Conservation (phyloP, 108 stramenopile species). For the Skeletonema costatum region DNA sequence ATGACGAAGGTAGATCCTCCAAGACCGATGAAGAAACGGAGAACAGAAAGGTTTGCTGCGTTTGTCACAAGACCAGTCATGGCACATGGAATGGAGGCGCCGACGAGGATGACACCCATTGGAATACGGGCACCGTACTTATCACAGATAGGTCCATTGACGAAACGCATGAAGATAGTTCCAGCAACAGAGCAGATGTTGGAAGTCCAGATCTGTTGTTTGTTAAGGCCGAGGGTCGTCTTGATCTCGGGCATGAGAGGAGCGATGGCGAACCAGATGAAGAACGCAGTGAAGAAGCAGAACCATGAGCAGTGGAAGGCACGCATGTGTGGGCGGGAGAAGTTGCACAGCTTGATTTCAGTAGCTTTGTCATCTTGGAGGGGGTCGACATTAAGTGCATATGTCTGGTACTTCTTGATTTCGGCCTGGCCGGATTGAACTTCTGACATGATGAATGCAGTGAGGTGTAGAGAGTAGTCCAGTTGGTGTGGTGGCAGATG, state of each 20-base stretch:
- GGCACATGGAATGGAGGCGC: constrained; percentile 72
- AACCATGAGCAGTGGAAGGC: constrained; percentile 84
- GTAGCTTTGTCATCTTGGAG: constrained; percentile 70
- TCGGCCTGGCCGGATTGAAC: constrained; percentile 8
- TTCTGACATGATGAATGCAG: not conserved
- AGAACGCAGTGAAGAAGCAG: constrained; percentile 83
- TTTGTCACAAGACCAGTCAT: constrained; percentile 66
- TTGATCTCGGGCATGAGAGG: constrained; percentile 77
- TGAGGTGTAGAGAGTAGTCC: not conserved
- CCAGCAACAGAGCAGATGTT: constrained; percentile 69
- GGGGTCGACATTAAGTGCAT: constrained; percentile 71
- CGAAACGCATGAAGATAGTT: constrained; percentile 73
- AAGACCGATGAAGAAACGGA: constrained; percentile 77
- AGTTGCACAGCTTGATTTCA: constrained; percentile 64
- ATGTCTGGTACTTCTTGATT: constrained; percentile 66
- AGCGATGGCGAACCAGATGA: constrained; percentile 88
- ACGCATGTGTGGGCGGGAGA: constrained; percentile 81
- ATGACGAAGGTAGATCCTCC: constrained; percentile 73
- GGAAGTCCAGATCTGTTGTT: constrained; percentile 76
- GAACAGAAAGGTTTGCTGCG: constrained; percentile 45
- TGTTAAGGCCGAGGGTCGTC: constrained; percentile 60
- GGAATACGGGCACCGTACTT: constrained; percentile 70
- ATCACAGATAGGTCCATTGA: constrained; percentile 86
- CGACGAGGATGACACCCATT: constrained; percentile 61
- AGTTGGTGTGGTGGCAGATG: not conserved